Evolutionary conservation across 2,329 filamentous ascomycete species (phyloP), one percentile per base, ranked within the genome.

Genomic region (Rhinocladiella similis): DNA sequence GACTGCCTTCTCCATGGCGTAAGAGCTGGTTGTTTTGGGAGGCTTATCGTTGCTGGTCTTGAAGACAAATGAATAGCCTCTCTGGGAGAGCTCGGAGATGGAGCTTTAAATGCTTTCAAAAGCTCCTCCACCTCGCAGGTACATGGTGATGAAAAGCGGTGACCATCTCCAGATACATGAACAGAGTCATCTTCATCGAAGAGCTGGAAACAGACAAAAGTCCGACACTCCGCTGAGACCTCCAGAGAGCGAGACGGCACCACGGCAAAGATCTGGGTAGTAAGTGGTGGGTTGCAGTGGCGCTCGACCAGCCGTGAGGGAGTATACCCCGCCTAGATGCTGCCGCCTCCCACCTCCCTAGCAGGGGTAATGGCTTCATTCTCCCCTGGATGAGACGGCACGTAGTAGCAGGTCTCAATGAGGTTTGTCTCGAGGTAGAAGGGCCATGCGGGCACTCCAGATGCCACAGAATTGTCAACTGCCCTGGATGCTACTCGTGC

Each of bases 1-100:
- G 29, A 16, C 5, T 14, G 27, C 19, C 13, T 49, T 54, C 36
- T 53, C 58, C 58, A 60, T 59, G 36, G 22, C 41, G n/a, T n/a
- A 9, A 27, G 38, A 41, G 18, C 4, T 41, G 38, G 5, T 16
- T 19, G 5, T 19, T 41, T 3, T 41, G 12, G 18, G 46, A 33
- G 29, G 29, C 10, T 33, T 9, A 12, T 33, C 10, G 29, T 33
- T 33, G 29, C 7, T 33, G 29, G 10, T 33, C 10, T 33, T 33
- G 29, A 33, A 9, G 29, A 33, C 29, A 33, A 33, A 12, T 33
- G 7, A 12, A 9, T 33, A 3, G 3, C 25, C 25, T 7, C 25
- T 27, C 7, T 3, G 7, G 25, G 25, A 27, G 25, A 4, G 25
- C 25, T 27, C 7, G 25, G 25, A 27, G 25, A 7, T 4, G 25